Percentiles rank a stretch among this genome's conserved stretches.
Evolutionary conservation across 345 rosid species (phyloP).

Genomic region (Populus davidiana): DNA sequence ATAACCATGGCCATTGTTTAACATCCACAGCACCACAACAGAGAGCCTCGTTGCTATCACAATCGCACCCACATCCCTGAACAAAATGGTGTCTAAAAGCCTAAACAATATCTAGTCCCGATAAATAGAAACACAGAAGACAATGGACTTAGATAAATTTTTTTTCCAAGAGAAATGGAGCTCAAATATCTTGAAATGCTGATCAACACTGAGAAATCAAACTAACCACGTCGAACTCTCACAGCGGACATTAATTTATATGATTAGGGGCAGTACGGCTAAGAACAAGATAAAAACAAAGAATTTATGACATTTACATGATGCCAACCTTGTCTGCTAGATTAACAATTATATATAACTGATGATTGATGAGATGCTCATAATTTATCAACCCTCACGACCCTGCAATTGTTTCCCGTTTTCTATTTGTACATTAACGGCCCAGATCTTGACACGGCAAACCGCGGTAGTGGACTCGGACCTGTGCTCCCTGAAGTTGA

Average conservation of each 20-base stretch:
- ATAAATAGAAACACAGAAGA: too few species aligned
- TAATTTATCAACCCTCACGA: not conserved
- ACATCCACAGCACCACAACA: too few species aligned
- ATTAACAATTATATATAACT: not conserved
- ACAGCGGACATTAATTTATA: not conserved
- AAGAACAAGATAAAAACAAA: not conserved
- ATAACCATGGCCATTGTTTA: too few species aligned
- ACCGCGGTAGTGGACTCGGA: conserved; percentile 86
- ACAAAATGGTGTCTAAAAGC: too few species aligned
- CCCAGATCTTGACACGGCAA: conserved; percentile 94
- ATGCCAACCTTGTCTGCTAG: conserved; percentile 4
- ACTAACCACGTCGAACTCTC: not conserved
- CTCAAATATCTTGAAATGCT: not conserved
- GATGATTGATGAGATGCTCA: not conserved
- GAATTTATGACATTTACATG: not conserved
- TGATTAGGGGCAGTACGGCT: not conserved
- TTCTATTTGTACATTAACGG: conserved; percentile 80
- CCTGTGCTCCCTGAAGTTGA: conserved; percentile 75
- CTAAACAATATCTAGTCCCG: too few species aligned
- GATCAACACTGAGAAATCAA: not conserved
- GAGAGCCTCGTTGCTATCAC: too few species aligned
- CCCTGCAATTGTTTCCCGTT: not conserved
- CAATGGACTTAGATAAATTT: too few species aligned
- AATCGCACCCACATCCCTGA: too few species aligned
- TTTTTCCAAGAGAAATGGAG: too few species aligned